Evolutionary conservation across 108 stramenopile species (phyloP).

Genomic region (Skeletonema costatum): DNA sequence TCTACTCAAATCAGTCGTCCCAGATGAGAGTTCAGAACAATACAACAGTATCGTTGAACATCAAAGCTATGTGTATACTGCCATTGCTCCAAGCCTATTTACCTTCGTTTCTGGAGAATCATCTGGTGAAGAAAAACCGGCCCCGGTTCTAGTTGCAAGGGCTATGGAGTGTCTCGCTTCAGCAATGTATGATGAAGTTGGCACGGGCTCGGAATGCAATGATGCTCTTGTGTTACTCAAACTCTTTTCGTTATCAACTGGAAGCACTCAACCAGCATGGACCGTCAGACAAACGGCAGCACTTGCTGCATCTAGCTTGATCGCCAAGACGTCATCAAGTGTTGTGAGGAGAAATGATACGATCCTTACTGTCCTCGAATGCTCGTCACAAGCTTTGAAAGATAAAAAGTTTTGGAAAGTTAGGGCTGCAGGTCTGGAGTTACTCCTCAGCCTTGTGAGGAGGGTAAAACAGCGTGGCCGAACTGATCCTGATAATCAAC

Average conservation of each 20-base stretch:
- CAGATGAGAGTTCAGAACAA: constrained; percentile 4
- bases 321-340: constrained; percentile 34
- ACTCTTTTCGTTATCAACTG: constrained; percentile 21
- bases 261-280: constrained; percentile 35
- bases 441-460: constrained; percentile 38
- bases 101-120: constrained; percentile 24
- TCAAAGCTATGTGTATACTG: constrained; percentile 25
- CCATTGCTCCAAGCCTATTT: constrained; percentile 33
- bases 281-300: constrained; percentile 60
- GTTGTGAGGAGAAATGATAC: constrained; percentile 43
- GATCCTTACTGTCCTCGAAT: constrained; percentile 46
- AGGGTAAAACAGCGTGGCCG: constrained; percentile 21
- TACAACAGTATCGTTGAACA: constrained; percentile 13
- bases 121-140: constrained; percentile 20
- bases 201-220: constrained; percentile 15
- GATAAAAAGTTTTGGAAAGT: constrained; percentile 90
- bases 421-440: constrained; percentile 50
- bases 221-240: constrained; percentile 22
- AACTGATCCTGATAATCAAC: constrained; percentile 36
- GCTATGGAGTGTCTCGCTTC: constrained; percentile 67
- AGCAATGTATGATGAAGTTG: constrained; percentile 61
- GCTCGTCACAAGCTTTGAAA: constrained; percentile 50
- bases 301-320: constrained; percentile 55
- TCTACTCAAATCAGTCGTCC: constrained; percentile 46
- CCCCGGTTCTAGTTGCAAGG: constrained; percentile 71